Conservation (phyloP, 129 eudicot genomes). For the Cynara cardunculus region DNA sequence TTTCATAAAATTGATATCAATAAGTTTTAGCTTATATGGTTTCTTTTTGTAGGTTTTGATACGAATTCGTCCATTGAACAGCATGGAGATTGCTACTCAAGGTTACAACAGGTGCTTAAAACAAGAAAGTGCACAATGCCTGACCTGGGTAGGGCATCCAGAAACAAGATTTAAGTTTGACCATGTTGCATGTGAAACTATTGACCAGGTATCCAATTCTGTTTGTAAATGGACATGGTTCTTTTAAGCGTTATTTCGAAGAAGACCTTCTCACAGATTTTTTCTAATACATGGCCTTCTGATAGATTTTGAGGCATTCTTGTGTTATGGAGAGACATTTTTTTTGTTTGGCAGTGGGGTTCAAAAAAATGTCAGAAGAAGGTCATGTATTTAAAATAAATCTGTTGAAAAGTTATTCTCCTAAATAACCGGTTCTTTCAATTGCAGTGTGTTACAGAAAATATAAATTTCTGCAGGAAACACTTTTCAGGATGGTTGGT, state of each 20-base stretch:
- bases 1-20: background rate
- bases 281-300: background rate
- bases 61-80: slow-evolving; percentile 75
- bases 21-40: slow-evolving; percentile 3
- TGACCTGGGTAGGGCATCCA: slow-evolving; percentile 83
- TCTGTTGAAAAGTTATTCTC: background rate
- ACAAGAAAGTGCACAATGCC: slow-evolving; percentile 84
- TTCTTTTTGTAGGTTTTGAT: slow-evolving; percentile 60
- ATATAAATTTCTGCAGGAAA: slow-evolving; percentile 57
- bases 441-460: background rate
- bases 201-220: slow-evolving; percentile 59
- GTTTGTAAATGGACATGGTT: background rate
- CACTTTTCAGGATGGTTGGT: slow-evolving; percentile 91
- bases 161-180: slow-evolving; percentile 87
- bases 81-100: slow-evolving; percentile 57
- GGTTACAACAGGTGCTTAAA: slow-evolving; percentile 81
- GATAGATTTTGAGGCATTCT: background rate
- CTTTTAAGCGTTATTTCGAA: background rate
- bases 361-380: background rate
- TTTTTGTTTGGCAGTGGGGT: background rate
- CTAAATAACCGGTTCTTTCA: background rate
- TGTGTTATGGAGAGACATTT: background rate
- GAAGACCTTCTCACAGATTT: background rate
- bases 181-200: slow-evolving; percentile 90
- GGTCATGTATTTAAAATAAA: background rate